Percentiles rank a stretch among this genome's conserved stretches.
These are phyloP conservation scores for Pistacia integerrima DNA, from an alignment of 345 rosid species.

Conservation along the genomic window DNA sequence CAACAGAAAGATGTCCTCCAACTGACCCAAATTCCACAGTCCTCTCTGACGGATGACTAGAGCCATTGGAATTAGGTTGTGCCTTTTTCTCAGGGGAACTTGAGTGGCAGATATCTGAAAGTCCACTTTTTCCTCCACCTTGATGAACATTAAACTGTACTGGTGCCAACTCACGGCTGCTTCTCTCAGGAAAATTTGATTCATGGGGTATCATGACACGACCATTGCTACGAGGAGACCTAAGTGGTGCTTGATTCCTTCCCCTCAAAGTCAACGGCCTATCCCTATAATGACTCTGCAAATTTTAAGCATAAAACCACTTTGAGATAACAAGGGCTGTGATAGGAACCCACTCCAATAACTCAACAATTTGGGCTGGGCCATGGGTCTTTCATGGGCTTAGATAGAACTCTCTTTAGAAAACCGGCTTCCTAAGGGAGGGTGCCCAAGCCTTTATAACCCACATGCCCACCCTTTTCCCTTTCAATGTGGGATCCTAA, in stretches of 20 bases:
- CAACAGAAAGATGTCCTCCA: slow-evolving; percentile 34
- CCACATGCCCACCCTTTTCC: too few relatives aligned
- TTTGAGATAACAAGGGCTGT: slow-evolving; percentile 12
- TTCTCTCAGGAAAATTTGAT: slow-evolving; percentile 46
- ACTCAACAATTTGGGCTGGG: too few relatives aligned
- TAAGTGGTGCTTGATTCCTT: slow-evolving; percentile 47
- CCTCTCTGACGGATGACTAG: slow-evolving; percentile 37
- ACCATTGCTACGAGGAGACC: slow-evolving; percentile 66
- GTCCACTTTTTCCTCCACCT: slow-evolving; percentile 40
- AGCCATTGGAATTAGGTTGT: slow-evolving; percentile 48
- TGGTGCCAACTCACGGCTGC: slow-evolving; percentile 37
- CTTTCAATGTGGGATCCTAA: too few relatives aligned
- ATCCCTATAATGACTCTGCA: slow-evolving; percentile 83
- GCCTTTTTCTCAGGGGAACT: slow-evolving; percentile 41
- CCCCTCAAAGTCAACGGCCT: slow-evolving; percentile 48
- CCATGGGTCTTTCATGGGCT: too few relatives aligned
- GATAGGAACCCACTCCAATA: too few relatives aligned
- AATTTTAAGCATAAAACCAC: slow-evolving; percentile 25
- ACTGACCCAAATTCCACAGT: slow-evolving; percentile 47
- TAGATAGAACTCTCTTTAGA: too few relatives aligned
- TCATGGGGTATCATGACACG: slow-evolving; percentile 37
- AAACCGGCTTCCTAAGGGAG: too few relatives aligned
- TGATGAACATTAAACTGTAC: slow-evolving; percentile 32
- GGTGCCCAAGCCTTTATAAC: too few relatives aligned
- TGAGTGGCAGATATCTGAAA: slow-evolving; percentile 41